phyloP scores from a whole-genome alignment of 1,284 basidiomycete genomes.

The Tylopilus orsonianus region DNA sequence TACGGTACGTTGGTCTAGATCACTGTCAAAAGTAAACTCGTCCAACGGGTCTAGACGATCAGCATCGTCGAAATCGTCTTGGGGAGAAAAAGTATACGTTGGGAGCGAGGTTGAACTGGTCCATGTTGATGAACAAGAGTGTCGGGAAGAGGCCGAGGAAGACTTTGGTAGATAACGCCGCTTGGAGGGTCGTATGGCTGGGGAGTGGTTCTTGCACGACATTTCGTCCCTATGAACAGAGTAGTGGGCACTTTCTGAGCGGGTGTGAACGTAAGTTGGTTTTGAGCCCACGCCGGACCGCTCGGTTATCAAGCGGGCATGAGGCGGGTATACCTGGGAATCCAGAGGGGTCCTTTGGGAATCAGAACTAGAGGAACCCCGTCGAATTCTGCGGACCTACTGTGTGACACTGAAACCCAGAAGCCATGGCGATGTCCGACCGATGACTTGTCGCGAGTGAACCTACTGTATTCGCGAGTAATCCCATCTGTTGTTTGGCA shows the following conservation, averaged over 20 bases:
- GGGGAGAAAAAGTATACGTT: conserved; percentile 1
- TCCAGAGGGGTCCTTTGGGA: background rate
- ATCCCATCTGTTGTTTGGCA: conserved; percentile 27
- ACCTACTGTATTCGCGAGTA: too few relatives aligned
- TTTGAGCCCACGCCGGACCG: conserved; percentile 19
- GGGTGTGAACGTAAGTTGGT: conserved; percentile 33
- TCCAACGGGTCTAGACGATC: conserved; percentile 11
- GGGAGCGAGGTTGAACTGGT: conserved; percentile 19
- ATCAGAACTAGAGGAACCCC: background rate
- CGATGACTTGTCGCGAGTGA: background rate
- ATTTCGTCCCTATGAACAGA: conserved; percentile 15
- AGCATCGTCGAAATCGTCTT: background rate
- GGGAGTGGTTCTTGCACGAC: conserved; percentile 18
- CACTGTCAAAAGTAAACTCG: conserved; percentile 16
- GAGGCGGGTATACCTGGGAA: conserved; percentile 19
- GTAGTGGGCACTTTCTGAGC: conserved; percentile 6
- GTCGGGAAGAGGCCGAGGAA: conserved; percentile 7
- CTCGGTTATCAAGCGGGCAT: conserved; percentile 20
- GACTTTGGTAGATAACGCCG: background rate
- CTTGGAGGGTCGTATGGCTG: conserved; percentile 8
- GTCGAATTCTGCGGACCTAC: background rate
- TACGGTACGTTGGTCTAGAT: conserved; percentile 19
- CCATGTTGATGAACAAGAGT: conserved; percentile 10
- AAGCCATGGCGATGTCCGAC: too few relatives aligned
- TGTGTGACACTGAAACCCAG: background rate